Evolutionary conservation across 2,329 filamentous ascomycete species (phyloP).

Genomic region (Aspergillus uvarum): DNA sequence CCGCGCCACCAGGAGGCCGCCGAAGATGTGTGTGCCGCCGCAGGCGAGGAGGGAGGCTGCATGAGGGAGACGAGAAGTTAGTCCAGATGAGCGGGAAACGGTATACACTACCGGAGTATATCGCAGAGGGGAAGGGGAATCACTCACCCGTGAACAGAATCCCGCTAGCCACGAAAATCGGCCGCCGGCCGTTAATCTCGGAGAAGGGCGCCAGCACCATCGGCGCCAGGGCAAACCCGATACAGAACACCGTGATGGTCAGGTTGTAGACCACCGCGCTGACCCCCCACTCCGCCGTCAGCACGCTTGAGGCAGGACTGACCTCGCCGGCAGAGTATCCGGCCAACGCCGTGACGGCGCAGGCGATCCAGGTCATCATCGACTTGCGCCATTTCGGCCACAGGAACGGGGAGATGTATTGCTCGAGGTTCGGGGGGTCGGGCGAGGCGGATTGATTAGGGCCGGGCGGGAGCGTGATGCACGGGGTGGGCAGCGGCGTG

Average conservation of each 20-base stretch:
- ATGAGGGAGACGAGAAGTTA: no score
- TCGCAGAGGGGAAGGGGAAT: background rate
- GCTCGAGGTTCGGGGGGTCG: conserved; percentile 62
- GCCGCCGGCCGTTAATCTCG: conserved; percentile 82
- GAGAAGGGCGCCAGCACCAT: conserved; percentile 88
- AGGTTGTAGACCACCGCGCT: conserved; percentile 65
- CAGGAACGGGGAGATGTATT: conserved; percentile 68
- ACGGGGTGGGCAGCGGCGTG: conserved; percentile 54
- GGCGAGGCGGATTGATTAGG: conserved; percentile 47
- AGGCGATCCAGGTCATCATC: conserved; percentile 70
- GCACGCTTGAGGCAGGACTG: conserved; percentile 65
- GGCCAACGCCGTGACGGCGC: conserved; percentile 71
- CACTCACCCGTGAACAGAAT: conserved; percentile 61
- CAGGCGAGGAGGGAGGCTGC: conserved; percentile 66
- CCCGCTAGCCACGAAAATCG: conserved; percentile 75
- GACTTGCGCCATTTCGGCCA: conserved; percentile 72
- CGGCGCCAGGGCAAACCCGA: conserved; percentile 76
- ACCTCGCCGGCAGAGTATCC: conserved; percentile 82
- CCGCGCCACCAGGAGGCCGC: conserved; percentile 71
- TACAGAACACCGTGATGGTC: conserved; percentile 79
- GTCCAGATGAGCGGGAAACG: no score
- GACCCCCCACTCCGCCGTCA: conserved; percentile 65
- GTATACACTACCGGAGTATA: no score
- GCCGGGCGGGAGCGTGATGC: conserved; percentile 31
- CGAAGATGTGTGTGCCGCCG: conserved; percentile 66